Conservation (phyloP, 805 yeast genomes). For the Kodamaea restingae region DNA sequence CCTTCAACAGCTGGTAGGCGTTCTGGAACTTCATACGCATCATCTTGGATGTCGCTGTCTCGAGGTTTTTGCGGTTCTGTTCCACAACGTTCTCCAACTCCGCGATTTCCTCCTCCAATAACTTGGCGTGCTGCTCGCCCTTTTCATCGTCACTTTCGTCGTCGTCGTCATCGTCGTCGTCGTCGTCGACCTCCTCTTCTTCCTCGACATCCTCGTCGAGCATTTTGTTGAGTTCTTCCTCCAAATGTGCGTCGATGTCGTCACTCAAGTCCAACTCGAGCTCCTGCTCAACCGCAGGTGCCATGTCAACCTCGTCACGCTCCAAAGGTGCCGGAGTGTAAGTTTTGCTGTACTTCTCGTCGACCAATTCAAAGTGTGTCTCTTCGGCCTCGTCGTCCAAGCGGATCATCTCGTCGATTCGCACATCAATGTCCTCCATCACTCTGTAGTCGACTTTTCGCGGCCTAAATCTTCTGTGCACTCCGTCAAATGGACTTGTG, state of each 20-base stretch:
- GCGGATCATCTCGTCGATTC: constrained; percentile 70
- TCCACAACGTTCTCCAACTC: constrained; percentile 77
- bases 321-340: constrained; percentile 2
- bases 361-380: constrained; percentile 70
- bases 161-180: constrained; percentile 49
- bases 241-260: constrained; percentile 39
- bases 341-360: constrained; percentile 32
- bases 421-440: constrained; percentile 71
- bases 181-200: constrained; percentile 51
- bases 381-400: constrained; percentile 84
- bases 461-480: constrained; percentile 65
- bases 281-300: constrained; percentile 11
- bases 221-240: constrained; percentile 56
- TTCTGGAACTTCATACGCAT: constrained; percentile 82
- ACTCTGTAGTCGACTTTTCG: constrained; percentile 65
- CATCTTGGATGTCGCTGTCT: constrained; percentile 75
- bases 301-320: constrained; percentile 3
- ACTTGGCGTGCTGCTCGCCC: constrained; percentile 53
- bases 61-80: constrained; percentile 68
- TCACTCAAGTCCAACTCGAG: constrained; percentile 34
- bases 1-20: constrained; percentile 70
- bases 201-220: constrained; percentile 30
- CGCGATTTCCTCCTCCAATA: constrained; percentile 76
- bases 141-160: constrained; percentile 48
- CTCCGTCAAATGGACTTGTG: constrained; percentile 73